These are phyloP conservation scores for Calonectria multiphialidica DNA, from an alignment of 2,329 filamentous ascomycete species.

Conservation along the genomic window DNA sequence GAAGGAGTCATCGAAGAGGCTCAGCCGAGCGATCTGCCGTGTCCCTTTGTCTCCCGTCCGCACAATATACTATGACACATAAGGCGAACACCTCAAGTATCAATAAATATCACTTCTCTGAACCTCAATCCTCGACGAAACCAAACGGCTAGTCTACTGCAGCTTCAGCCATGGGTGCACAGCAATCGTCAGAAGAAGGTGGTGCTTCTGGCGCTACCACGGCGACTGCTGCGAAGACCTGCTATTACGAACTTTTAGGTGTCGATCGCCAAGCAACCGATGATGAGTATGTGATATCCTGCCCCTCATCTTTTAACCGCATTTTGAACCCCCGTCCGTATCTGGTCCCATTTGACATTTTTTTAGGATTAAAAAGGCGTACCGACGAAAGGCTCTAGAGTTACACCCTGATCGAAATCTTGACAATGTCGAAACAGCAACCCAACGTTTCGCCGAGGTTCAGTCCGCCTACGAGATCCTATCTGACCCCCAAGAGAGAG, in stretches of 20 bases:
- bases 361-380: conserved; percentile 88
- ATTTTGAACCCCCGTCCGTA: background rate
- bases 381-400: conserved; percentile 90
- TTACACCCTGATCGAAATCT: conserved; percentile 96
- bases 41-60: too few species aligned
- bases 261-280: conserved; percentile 80
- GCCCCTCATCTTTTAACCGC: conserved; percentile 20
- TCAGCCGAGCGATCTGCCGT: background rate
- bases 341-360: background rate
- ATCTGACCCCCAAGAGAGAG: conserved; percentile 92
- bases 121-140: background rate
- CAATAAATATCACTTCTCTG: background rate
- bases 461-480: conserved; percentile 96
- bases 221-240: conserved; percentile 69
- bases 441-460: conserved; percentile 88
- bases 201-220: conserved; percentile 47
- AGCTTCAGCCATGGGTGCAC: conserved; percentile 61
- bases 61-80: background rate
- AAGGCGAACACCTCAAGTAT: background rate
- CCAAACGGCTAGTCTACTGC: background rate
- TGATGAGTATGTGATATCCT: conserved; percentile 73
- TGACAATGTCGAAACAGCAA: conserved; percentile 86
- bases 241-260: conserved; percentile 88
- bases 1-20: background rate
- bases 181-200: conserved; percentile 63